Evolutionary conservation across 2,329 filamentous ascomycete species (phyloP).

Genomic region (Cladophialophora immunda): DNA sequence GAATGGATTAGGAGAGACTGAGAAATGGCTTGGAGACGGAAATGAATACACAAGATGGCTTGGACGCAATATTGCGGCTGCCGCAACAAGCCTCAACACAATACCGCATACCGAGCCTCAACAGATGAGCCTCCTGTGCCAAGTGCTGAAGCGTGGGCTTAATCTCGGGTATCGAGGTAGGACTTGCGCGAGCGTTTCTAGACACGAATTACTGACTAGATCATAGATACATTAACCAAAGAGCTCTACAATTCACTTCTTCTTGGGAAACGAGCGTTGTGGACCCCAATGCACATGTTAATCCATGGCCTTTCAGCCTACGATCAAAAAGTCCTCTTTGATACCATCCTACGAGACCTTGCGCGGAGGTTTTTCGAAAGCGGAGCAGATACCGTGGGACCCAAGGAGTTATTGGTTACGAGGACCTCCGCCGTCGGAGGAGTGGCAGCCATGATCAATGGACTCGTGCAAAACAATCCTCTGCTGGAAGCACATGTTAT

Average conservation of each 20-base stretch:
- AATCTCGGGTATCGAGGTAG: slow-evolving; percentile 77
- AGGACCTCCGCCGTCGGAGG: slow-evolving; percentile 59
- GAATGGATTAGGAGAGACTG: slow-evolving; percentile 40
- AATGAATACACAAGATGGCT: slow-evolving; percentile 75
- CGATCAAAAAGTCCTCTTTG: slow-evolving; percentile 58
- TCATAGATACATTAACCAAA: slow-evolving; percentile 50
- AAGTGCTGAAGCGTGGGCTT: slow-evolving; percentile 66
- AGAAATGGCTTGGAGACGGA: slow-evolving; percentile 71
- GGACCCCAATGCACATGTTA: slow-evolving; percentile 48
- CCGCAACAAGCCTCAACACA: slow-evolving; percentile 54
- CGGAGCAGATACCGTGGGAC: slow-evolving; percentile 32
- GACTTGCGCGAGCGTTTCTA: not conserved
- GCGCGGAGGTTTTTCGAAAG: slow-evolving; percentile 51
- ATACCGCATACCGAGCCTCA: slow-evolving; percentile 39
- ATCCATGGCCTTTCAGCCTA: slow-evolving; percentile 55
- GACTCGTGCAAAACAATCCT: slow-evolving; percentile 59
- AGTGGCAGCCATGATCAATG: slow-evolving; percentile 65
- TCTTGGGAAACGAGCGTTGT: slow-evolving; percentile 44
- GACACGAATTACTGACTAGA: not conserved
- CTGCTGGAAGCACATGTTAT: slow-evolving; percentile 64
- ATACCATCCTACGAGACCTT: slow-evolving; percentile 56
- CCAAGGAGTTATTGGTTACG: slow-evolving; percentile 19
- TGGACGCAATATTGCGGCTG: slow-evolving; percentile 65
- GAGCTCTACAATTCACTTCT: slow-evolving; percentile 51
- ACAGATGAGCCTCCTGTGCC: slow-evolving; percentile 49